Base-by-base conservation (phyloP, 2,329 filamentous ascomycete species). In the Hysterium pulicare region DNA sequence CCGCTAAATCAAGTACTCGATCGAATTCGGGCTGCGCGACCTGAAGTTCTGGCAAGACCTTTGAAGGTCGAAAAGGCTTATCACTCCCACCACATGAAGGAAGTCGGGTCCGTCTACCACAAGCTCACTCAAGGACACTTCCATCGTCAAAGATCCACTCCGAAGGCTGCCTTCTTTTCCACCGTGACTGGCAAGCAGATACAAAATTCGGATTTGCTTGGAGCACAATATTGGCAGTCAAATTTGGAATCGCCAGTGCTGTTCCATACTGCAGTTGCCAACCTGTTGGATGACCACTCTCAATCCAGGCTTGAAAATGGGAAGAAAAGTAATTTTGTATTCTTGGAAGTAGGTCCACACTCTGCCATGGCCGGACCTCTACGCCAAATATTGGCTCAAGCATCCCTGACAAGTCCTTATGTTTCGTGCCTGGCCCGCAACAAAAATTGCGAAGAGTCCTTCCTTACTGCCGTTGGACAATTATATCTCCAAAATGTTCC, bases 331-430 rank as follows among this genome's bases (percentile, higher is more conserved):
- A 36, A 23, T 13, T 5, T 15, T 17, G 38, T 53, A 23, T 33
- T 57, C 1, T 9, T 68, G 3, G 66, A 69, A 47, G 42, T 71
- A 31, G 68, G 68, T 3, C 67, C 68, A 11, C 67, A 70, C 38
- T 41, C 47, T 1, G 60, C 66, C 2, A 55, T 71, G 2, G 42
- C 48, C 6, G 60, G 62, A 0, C 65, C 67, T 2, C 28, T 59
- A 8, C 34, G 49, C 3, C 50, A 67, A 40, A 66, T 57, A 13
- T 38, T 58, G 11, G 8, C 15, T 24, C 20, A 24, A 31, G 46
- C 1, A 34, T 45, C 1, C 35, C 33, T 50, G 3, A 50, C 48
- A 38, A 45, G 49, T 20, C 28, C 36, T 11, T 61, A 61, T 38
- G 15, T 38, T 11, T 34, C 54, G 7, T 33, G 45, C 11, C 38